Base-by-base conservation (phyloP, 2,329 filamentous ascomycete species). In the Hypoxylon rubiginosum region DNA sequence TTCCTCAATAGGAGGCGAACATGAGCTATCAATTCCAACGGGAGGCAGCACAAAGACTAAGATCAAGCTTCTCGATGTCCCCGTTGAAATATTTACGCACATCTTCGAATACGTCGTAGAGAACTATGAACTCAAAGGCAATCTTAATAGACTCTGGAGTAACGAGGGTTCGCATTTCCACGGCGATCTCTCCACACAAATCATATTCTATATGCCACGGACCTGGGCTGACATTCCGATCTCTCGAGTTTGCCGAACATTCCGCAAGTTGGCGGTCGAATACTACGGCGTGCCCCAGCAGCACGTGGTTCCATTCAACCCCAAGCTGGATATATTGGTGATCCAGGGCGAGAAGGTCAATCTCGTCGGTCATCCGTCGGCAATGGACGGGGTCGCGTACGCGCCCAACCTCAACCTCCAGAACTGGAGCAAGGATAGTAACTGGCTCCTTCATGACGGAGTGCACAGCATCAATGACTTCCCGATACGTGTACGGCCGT, bases 131-230 rank as follows among this genome's bases (percentile, higher is more conserved):
- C 24, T 63, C 8, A 30, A 45, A 1, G 60, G 28, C 4, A 13
- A 50, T 9, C 8, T 54, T 2, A n/a, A 58, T 4, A 30, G 49
- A 15, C 21, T 48, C 15, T 7, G 19, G 34, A 6, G 32, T 15
- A 34, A 11, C 2, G 5, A 32, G 1, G 30, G 30, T 32, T 32
- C 30, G 30, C 30, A 7, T 13, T 13, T 34, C n/a, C 45, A 32
- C n/a, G 19, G 5, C 7, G 13, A n/a, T 46, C 4, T 4, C 21
- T 26, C 57, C 8, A 56, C 57, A 3, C 57, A 61, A 15, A 19
- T 64, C 7, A 52, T 64, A n/a, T 41, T 64, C 21, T 56, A 61
- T 15, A 51, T 39, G 7, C 51, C 62, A 8, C 62, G 62, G 9
- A 11, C 43, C 9, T 64, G 62, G 62, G 56, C 51, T 21, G 19